Percentiles rank a stretch among this genome's conserved stretches.
phyloP scores from a whole-genome alignment of 2,329 filamentous ascomycete genomes.

The Tolypocladium paradoxum region DNA sequence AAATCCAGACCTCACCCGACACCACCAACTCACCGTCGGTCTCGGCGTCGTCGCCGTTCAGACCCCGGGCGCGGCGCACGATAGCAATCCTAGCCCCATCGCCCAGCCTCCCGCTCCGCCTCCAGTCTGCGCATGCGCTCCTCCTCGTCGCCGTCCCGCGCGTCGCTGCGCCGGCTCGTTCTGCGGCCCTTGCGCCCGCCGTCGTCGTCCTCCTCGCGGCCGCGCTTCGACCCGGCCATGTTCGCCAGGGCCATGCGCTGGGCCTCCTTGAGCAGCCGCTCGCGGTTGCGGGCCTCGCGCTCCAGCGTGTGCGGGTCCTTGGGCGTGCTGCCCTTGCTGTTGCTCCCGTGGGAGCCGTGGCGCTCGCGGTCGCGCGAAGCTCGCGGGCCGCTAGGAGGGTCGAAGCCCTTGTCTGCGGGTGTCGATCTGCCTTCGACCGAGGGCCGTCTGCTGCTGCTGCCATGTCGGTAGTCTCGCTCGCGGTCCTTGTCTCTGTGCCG shows the following conservation, averaged over 20 bases:
- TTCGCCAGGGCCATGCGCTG: conserved; percentile 49
- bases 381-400: conserved; percentile 30
- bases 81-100: conserved; percentile 30
- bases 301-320: conserved; percentile 59
- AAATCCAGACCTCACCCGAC: too few species aligned
- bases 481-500: conserved; percentile 22
- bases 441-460: conserved; percentile 22
- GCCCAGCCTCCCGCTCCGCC: conserved; percentile 45
- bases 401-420: conserved; percentile 27
- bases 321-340: conserved; percentile 8
- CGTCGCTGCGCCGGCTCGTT: conserved; percentile 38
- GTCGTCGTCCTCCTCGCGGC: conserved; percentile 33
- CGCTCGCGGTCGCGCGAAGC: conserved; percentile 26
- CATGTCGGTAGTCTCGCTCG: conserved; percentile 19
- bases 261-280: conserved; percentile 57
- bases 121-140: conserved; percentile 45
- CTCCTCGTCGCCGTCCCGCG: conserved; percentile 33
- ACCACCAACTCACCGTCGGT: not conserved
- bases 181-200: conserved; percentile 24
- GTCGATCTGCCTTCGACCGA: conserved; percentile 14
- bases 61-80: not conserved
- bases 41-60: not conserved
- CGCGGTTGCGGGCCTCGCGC: conserved; percentile 54
- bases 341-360: conserved; percentile 22
- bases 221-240: conserved; percentile 36